Evolutionary conservation across 805 yeast species (phyloP).

Genomic region (Saccharomyces mikatae): DNA sequence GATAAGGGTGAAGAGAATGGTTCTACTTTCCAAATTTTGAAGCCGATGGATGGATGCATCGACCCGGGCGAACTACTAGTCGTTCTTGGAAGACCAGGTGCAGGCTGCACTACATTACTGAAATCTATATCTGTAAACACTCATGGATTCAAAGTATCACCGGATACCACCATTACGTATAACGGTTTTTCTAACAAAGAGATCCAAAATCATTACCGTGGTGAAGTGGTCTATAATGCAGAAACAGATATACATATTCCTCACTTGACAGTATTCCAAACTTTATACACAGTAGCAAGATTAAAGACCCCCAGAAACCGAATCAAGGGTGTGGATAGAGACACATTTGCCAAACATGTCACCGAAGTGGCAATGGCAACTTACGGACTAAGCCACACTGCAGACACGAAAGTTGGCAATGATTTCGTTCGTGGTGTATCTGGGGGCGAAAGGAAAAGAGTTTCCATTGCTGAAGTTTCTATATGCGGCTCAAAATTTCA

Average conservation of each 20-base stretch:
- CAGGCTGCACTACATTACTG: constrained; percentile 58
- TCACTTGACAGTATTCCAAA: constrained; percentile 52
- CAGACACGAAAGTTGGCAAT: constrained; percentile 57
- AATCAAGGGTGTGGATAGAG: constrained; percentile 43
- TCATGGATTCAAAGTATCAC: constrained; percentile 44
- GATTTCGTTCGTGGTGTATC: constrained; percentile 62
- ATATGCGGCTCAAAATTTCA: constrained; percentile 37
- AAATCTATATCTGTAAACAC: constrained; percentile 50
- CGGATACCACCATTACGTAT: constrained; percentile 40
- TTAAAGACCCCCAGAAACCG: constrained; percentile 52
- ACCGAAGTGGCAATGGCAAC: constrained; percentile 48
- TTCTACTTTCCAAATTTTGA: constrained; percentile 40
- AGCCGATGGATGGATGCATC: constrained; percentile 47
- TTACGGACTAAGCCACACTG: constrained; percentile 46
- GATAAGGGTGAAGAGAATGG: constrained; percentile 17
- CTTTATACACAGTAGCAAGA: constrained; percentile 46
- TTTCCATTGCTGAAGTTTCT: constrained; percentile 57
- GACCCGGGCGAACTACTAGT: constrained; percentile 63
- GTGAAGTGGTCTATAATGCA: constrained; percentile 58
- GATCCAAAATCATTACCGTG: constrained; percentile 42
- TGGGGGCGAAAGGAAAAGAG: constrained; percentile 70
- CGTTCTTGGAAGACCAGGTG: constrained; percentile 74
- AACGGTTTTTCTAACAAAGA: constrained; percentile 42
- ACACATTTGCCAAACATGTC: constrained; percentile 39
- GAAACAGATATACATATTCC: constrained; percentile 61